Evolutionary conservation across 352 stramenopile genomes (phyloP).

Genomic region (Ochromonadaceae sp.): DNA sequence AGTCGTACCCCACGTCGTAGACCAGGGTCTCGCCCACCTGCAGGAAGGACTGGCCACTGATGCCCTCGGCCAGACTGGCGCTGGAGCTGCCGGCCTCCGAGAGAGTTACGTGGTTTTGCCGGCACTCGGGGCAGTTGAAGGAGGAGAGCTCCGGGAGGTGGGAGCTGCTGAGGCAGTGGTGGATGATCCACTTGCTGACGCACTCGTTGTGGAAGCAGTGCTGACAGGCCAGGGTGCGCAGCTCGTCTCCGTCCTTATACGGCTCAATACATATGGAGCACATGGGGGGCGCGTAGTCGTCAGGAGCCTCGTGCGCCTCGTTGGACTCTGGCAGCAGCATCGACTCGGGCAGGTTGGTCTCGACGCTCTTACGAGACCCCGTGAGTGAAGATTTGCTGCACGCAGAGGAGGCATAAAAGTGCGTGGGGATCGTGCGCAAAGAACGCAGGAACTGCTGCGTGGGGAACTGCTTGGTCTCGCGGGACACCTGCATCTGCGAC

Average conservation of each 20-base stretch:
- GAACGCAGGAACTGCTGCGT: not conserved
- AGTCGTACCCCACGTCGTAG: not conserved
- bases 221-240: slow-evolving; percentile 52
- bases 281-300: slow-evolving; percentile 31
- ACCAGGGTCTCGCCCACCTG: not conserved
- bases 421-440: not conserved
- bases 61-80: not conserved
- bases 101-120: not conserved
- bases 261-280: slow-evolving; percentile 69
- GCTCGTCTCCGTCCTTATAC: slow-evolving; percentile 47
- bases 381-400: not conserved
- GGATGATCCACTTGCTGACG: slow-evolving; percentile 60
- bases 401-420: not conserved
- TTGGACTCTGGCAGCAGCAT: not conserved
- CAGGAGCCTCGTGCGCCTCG: not conserved
- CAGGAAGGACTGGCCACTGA: not conserved
- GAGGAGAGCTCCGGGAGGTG: not conserved
- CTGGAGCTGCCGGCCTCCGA: not conserved
- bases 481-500: not conserved
- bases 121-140: not conserved
- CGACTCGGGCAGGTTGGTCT: no score
- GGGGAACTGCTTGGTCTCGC: not conserved
- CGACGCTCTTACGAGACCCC: no score
- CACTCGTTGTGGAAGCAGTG: slow-evolving; percentile 72
- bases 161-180: not conserved